Evolutionary conservation across 73 alveolate species (phyloP).

Genomic region (Paraurostyla sp.): DNA sequence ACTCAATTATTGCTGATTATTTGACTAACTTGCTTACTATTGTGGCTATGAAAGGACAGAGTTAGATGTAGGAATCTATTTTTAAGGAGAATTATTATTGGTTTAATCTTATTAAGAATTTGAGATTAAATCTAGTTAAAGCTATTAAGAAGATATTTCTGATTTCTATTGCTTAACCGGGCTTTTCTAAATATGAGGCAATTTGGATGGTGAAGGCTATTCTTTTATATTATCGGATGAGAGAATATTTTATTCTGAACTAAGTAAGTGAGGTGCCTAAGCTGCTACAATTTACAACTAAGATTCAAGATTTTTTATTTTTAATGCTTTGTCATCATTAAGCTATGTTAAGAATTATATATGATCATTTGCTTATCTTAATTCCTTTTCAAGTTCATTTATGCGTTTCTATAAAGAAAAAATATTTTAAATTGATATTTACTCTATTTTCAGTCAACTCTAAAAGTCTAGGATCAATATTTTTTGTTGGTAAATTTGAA

Average conservation of each 20-base stretch:
- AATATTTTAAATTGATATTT: not conserved
- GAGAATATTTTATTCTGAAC: not conserved
- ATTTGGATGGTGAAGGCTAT: not conserved
- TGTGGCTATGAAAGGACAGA: not conserved
- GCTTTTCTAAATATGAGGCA: not conserved
- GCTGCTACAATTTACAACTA: not conserved
- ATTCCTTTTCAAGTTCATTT: conserved; percentile 31
- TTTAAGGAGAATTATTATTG: not conserved
- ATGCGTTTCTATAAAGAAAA: conserved; percentile 2
- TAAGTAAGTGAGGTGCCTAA: not conserved
- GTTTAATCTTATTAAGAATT: not conserved
- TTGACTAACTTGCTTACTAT: not conserved
- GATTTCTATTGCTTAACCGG: not conserved
- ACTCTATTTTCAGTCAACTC: conserved; percentile 70
- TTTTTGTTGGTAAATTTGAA: conserved; percentile 86
- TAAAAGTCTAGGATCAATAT: conserved; percentile 86
- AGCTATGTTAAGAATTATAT: conserved; percentile 41
- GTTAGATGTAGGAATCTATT: not conserved
- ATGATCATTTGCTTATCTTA: conserved; percentile 62
- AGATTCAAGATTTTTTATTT: not conserved
- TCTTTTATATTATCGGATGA: not conserved
- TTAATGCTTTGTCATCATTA: conserved; percentile 18
- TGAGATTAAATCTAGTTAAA: not conserved
- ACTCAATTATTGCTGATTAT: not conserved
- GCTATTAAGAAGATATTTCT: too few relatives aligned